Evolutionary conservation across 1,139 yeast genomes (phyloP).

Genomic region (Hemisphaericaspora subhashii): DNA sequence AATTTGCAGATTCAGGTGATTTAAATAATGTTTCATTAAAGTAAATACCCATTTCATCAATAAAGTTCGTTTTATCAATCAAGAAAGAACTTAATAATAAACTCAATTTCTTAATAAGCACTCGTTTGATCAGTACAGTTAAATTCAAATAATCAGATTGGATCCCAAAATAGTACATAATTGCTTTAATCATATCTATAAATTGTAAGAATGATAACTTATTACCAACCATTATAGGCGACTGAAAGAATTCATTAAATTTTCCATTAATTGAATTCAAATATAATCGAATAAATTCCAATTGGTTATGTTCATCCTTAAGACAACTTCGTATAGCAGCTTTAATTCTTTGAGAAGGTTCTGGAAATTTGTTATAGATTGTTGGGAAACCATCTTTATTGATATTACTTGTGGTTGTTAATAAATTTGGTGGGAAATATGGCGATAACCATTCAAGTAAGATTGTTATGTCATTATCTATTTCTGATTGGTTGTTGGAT

Average conservation of each 20-base stretch:
- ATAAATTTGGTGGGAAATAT: slow-evolving; percentile 22
- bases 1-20: neutral
- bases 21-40: slow-evolving; percentile 11
- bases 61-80: slow-evolving; percentile 9
- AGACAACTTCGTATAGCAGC: slow-evolving; percentile 41
- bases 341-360: slow-evolving; percentile 38
- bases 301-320: slow-evolving; percentile 34
- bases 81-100: slow-evolving; percentile 22
- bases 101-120: slow-evolving; percentile 28
- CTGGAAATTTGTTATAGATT: slow-evolving; percentile 14
- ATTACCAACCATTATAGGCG: neutral
- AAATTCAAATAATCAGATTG: slow-evolving; percentile 22
- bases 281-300: slow-evolving; percentile 36
- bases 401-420: slow-evolving; percentile 1
- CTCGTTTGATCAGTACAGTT: slow-evolving; percentile 17
- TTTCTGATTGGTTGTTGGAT: slow-evolving; percentile 23
- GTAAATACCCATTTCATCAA: slow-evolving; percentile 7
- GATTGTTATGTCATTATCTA: slow-evolving; percentile 44
- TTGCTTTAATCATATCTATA: slow-evolving; percentile 17
- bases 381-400: slow-evolving; percentile 4
- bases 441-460: slow-evolving; percentile 43
- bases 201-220: slow-evolving; percentile 15
- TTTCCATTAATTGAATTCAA: slow-evolving; percentile 29
- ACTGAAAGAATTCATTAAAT: slow-evolving; percentile 14
- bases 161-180: slow-evolving; percentile 19